Conservation (phyloP, 176 grass and related monocot genomes). For the Melocanna baccifera region DNA sequence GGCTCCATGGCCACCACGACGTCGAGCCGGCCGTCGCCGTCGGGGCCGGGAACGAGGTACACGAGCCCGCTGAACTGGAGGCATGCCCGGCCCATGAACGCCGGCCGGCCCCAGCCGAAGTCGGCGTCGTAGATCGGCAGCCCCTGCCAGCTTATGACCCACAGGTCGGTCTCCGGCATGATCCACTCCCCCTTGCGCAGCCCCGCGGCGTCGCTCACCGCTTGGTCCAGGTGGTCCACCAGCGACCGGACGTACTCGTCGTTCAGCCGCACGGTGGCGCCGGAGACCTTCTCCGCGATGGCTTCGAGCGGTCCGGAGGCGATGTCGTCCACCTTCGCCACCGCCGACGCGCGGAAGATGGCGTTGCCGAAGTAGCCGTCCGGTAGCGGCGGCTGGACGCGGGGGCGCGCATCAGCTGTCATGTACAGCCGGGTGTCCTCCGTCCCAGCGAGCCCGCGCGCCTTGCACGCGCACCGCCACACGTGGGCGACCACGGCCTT, state of each 20-base stretch:
- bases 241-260: conserved; percentile 45
- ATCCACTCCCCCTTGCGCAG: conserved; percentile 30
- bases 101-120: conserved; percentile 63
- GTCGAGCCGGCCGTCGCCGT: conserved; percentile 26
- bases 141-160: conserved; percentile 62
- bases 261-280: conserved; percentile 23
- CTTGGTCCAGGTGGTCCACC: conserved; percentile 41
- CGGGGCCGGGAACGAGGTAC: conserved; percentile 37
- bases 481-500: conserved; percentile 36
- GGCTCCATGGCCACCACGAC: conserved; percentile 37
- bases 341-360: conserved; percentile 44
- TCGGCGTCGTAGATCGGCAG: conserved; percentile 54
- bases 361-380: conserved; percentile 50
- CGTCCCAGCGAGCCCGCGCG: not conserved
- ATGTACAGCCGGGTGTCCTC: conserved; percentile 37
- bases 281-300: conserved; percentile 26
- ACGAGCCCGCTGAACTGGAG: conserved; percentile 33
- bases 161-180: conserved; percentile 46
- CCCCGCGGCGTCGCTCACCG: not conserved
- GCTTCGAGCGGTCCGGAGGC: not conserved
- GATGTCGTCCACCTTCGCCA: conserved; percentile 28
- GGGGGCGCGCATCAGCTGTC: conserved; percentile 44
- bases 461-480: conserved; percentile 46
- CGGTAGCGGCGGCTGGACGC: conserved; percentile 49
- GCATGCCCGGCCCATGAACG: conserved; percentile 39